A percentile compares a stretch with the other conserved stretches of the same genome.
phyloP scores from a whole-genome alignment of 1,284 basidiomycete genomes.

The Boletus mariae region DNA sequence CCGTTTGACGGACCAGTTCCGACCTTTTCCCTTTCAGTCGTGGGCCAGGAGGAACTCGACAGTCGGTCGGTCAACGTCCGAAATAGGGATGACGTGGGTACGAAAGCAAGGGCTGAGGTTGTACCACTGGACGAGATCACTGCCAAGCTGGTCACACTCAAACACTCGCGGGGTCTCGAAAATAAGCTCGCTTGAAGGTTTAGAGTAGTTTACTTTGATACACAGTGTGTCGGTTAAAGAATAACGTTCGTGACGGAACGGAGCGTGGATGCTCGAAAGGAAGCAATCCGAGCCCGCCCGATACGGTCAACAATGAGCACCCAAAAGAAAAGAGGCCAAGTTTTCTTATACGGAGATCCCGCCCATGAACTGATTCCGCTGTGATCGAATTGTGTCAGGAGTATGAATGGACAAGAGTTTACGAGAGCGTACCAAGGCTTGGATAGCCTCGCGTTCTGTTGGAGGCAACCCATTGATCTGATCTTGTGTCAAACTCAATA shows the following conservation, averaged over 20 bases:
- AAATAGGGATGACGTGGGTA: conserved; percentile 90
- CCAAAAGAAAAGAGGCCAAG: not conserved
- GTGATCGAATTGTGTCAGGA: conserved; percentile 8
- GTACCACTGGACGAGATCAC: conserved; percentile 65
- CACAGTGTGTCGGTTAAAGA: not conserved
- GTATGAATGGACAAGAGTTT: not conserved
- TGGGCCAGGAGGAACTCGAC: conserved; percentile 90
- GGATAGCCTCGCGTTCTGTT: conserved; percentile 80
- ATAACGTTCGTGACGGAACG: conserved; percentile 1
- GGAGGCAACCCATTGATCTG: conserved; percentile 86
- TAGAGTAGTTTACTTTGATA: conserved; percentile 12
- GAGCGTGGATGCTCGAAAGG: not conserved
- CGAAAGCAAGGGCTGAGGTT: conserved; percentile 69
- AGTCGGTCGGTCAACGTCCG: conserved; percentile 88
- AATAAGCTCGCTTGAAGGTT: conserved; percentile 44
- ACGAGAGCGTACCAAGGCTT: conserved; percentile 66
- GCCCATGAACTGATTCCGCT: conserved; percentile 52
- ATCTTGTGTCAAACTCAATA: conserved; percentile 79
- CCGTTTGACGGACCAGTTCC: not conserved
- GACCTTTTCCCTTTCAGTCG: conserved; percentile 55
- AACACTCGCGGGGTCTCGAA: conserved; percentile 56
- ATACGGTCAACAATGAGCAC: not conserved
- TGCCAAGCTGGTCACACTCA: conserved; percentile 63
- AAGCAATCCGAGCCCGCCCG: not conserved
- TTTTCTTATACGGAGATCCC: conserved; percentile 26